phyloP scores from a whole-genome alignment of 1,284 basidiomycete species.

The Chondrostereum purpureum region DNA sequence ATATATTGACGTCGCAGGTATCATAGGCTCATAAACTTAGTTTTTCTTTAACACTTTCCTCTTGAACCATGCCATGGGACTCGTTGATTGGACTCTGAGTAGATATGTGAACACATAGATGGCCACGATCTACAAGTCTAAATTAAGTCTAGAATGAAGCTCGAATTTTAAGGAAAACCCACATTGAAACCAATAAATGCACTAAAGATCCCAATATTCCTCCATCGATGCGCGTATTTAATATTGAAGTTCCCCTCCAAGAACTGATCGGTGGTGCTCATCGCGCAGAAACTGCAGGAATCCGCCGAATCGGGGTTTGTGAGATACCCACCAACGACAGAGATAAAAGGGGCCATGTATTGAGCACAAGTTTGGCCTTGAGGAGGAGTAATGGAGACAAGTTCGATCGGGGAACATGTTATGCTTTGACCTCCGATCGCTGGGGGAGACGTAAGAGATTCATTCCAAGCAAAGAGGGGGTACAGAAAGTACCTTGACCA shows the following conservation, averaged over 20 bases:
- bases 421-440: not conserved
- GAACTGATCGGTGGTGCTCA: slow-evolving; percentile 50
- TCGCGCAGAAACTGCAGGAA: slow-evolving; percentile 51
- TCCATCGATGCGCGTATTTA: slow-evolving; percentile 48
- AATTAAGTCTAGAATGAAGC: not conserved
- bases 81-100: not conserved
- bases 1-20: not conserved
- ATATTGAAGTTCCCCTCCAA: slow-evolving; percentile 25
- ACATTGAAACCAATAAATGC: slow-evolving; percentile 41
- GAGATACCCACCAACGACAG: slow-evolving; percentile 57
- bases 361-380: slow-evolving; percentile 53
- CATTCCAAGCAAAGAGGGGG: too few relatives aligned
- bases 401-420: not conserved
- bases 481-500: slow-evolving; percentile 25
- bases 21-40: too few relatives aligned
- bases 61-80: too few relatives aligned
- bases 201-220: slow-evolving; percentile 58
- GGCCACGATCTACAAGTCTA: not conserved
- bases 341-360: slow-evolving; percentile 54
- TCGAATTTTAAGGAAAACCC: slow-evolving; percentile 18
- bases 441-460: too few relatives aligned
- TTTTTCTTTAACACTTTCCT: too few relatives aligned
- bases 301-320: slow-evolving; percentile 47
- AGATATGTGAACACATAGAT: not conserved
- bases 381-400: slow-evolving; percentile 45